Evolutionary conservation across 129 eudicot species (phyloP).

Genomic region (Escallonia rubra): DNA sequence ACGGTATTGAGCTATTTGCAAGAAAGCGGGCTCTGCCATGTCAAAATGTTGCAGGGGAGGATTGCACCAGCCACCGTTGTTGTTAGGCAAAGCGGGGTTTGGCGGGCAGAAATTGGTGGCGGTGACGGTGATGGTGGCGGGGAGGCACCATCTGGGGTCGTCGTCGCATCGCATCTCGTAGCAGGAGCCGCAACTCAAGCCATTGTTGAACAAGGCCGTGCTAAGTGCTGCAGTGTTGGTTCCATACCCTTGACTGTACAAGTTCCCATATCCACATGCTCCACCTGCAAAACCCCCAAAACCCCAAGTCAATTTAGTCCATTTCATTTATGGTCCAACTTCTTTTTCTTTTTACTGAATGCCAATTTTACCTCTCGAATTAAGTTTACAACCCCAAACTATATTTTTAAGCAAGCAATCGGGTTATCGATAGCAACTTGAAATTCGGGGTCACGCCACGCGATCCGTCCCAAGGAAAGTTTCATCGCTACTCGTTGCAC

Average conservation of each 20-base stretch:
- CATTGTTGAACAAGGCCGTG: constrained; percentile 42
- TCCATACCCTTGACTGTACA: constrained; percentile 48
- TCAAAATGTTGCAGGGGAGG: constrained; percentile 63
- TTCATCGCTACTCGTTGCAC: too few relatives aligned
- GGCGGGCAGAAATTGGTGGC: constrained; percentile 70
- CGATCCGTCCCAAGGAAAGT: too few relatives aligned
- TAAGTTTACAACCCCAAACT: too few relatives aligned
- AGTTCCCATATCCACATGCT: constrained; percentile 55
- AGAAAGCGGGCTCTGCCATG: constrained; percentile 51
- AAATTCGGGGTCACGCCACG: too few relatives aligned
- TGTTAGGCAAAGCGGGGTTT: constrained; percentile 30
- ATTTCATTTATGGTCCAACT: too few relatives aligned
- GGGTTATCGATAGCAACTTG: too few relatives aligned
- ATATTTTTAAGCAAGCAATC: too few relatives aligned
- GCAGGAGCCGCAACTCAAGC: constrained; percentile 46
- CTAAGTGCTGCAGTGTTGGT: constrained; percentile 50
- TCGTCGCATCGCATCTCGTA: constrained; percentile 39
- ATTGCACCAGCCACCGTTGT: constrained; percentile 69
- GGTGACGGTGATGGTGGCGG: constrained; percentile 37
- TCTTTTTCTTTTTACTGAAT: too few relatives aligned
- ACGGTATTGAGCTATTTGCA: constrained; percentile 50
- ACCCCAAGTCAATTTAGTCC: too few relatives aligned
- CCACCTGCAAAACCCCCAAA: constrained; percentile 31
- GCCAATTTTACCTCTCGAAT: too few relatives aligned
- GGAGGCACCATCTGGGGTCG: constrained; percentile 53